These are phyloP conservation scores for Phellinidium pouzarii DNA, from an alignment of 1,284 basidiomycete genomes.

Conservation along the genomic window DNA sequence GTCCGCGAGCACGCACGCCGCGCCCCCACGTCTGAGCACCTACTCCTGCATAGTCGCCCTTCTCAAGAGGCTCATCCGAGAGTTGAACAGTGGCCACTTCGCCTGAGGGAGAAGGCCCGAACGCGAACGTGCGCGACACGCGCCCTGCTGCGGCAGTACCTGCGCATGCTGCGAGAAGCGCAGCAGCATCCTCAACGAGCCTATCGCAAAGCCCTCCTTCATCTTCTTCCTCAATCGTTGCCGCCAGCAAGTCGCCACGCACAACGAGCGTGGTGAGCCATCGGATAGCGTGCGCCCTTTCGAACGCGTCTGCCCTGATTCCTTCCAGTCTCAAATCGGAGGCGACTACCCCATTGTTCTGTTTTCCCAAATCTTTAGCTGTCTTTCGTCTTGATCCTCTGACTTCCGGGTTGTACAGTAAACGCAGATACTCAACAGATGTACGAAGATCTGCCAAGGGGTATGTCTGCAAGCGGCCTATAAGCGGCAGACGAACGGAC, in stretches of 20 bases:
- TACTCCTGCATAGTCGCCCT: slow-evolving; percentile 68
- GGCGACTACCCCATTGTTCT: not conserved
- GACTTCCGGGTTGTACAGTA: slow-evolving; percentile 32
- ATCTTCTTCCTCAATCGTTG: slow-evolving; percentile 16
- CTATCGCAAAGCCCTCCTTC: slow-evolving; percentile 26
- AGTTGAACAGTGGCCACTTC: slow-evolving; percentile 40
- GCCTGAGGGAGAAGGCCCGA: slow-evolving; percentile 25
- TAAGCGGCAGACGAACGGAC: slow-evolving; percentile 25
- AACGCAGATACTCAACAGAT: slow-evolving; percentile 25
- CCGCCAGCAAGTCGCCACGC: slow-evolving; percentile 19
- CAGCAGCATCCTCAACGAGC: slow-evolving; percentile 48
- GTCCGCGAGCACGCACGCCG: slow-evolving; percentile 76
- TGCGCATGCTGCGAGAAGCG: slow-evolving; percentile 33
- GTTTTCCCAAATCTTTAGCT: not conserved
- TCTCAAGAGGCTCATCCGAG: slow-evolving; percentile 68
- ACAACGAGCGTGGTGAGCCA: slow-evolving; percentile 63
- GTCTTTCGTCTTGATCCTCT: slow-evolving; percentile 27
- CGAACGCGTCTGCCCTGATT: slow-evolving; percentile 51
- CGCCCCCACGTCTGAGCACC: slow-evolving; percentile 92
- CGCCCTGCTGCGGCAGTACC: slow-evolving; percentile 36
- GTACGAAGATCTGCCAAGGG: slow-evolving; percentile 22
- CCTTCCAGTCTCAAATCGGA: slow-evolving; percentile 14
- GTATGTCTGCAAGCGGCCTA: slow-evolving; percentile 22
- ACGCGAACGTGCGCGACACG: slow-evolving; percentile 36
- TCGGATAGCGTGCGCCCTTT: slow-evolving; percentile 57